Percentiles rank a stretch among this genome's conserved stretches.
Conservation (phyloP, 2,329 filamentous ascomycete genomes). For the Clonostachys rosea region DNA sequence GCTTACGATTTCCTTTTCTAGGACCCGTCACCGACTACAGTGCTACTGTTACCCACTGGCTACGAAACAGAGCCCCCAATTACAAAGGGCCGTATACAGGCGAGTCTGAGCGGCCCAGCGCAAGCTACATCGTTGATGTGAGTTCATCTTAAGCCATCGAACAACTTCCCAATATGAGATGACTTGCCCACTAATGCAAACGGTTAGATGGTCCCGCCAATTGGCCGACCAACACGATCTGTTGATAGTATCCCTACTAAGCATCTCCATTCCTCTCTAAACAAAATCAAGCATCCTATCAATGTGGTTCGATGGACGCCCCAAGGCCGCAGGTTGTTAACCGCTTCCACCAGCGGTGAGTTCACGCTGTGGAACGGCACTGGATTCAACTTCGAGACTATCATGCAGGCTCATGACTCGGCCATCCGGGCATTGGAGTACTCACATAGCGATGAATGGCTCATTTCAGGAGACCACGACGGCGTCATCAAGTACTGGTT, state of each 20-base stretch:
- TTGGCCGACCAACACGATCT: constrained; percentile 67
- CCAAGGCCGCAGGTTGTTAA: constrained; percentile 85
- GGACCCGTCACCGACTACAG: constrained; percentile 92
- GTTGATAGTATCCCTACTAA: constrained; percentile 90
- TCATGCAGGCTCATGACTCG: constrained; percentile 95
- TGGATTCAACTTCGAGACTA: constrained; percentile 98
- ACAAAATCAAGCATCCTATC: constrained; percentile 96
- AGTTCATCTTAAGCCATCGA: constrained; percentile 20
- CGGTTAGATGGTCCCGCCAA: constrained; percentile 76
- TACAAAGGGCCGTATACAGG: constrained; percentile 68
- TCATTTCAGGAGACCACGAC: constrained; percentile 92
- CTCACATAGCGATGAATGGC: constrained; percentile 95
- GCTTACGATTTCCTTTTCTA: constrained; percentile 24
- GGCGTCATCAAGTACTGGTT: constrained; percentile 98
- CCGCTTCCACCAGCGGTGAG: constrained; percentile 92
- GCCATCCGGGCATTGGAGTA: constrained; percentile 81
- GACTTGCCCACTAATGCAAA: neutral
- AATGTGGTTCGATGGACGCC: constrained; percentile 98
- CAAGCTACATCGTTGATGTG: constrained; percentile 88
- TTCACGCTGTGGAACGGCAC: constrained; percentile 99
- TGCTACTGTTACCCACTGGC: constrained; percentile 86
- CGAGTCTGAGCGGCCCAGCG: constrained; percentile 78
- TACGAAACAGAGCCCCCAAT: constrained; percentile 67
- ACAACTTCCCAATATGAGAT: neutral
- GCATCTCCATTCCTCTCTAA: constrained; percentile 94